Conservation (phyloP, 2,329 filamentous ascomycete genomes). For the Ophiosphaerella herpotricha region DNA sequence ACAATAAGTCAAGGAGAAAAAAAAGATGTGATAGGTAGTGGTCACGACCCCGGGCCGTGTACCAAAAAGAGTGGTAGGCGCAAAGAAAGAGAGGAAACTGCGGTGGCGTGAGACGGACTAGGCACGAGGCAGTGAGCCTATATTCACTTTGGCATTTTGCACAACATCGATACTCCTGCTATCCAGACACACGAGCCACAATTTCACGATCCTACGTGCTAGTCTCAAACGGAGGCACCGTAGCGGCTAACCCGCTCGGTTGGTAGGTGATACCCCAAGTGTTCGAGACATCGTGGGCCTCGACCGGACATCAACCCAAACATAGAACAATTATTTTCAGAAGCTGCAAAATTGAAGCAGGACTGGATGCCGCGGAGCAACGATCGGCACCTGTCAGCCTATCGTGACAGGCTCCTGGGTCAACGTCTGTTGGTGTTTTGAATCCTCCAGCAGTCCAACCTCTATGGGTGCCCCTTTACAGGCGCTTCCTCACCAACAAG, state of each 20-base stretch:
- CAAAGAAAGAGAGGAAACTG: constrained; percentile 21
- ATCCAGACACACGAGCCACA: constrained; percentile 32
- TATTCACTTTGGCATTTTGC: constrained; percentile 39
- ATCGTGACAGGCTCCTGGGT: constrained; percentile 22
- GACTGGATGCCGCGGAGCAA: constrained; percentile 14
- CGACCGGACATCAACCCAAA: constrained; percentile 30
- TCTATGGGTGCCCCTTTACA: constrained; percentile 4
- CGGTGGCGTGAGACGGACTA: constrained; percentile 26
- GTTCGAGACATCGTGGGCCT: constrained; percentile 40
- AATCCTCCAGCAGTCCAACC: neutral
- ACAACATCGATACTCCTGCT: constrained; percentile 26
- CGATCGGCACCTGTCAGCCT: constrained; percentile 23
- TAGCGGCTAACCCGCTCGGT: constrained; percentile 36
- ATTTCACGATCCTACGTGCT: constrained; percentile 36
- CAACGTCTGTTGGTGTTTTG: constrained; percentile 12
- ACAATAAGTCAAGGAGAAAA: constrained; percentile 18
- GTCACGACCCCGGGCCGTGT: constrained; percentile 30
- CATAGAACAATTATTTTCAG: constrained; percentile 29
- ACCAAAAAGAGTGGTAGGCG: constrained; percentile 13
- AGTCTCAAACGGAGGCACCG: constrained; percentile 41
- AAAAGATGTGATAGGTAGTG: constrained; percentile 13
- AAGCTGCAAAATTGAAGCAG: constrained; percentile 20
- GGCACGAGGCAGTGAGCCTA: constrained; percentile 34
- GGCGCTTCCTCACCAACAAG: constrained; percentile 10
- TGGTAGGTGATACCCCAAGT: constrained; percentile 33